Conservation (phyloP, 2,329 filamentous ascomycete species). For the Metarhizium rileyi region DNA sequence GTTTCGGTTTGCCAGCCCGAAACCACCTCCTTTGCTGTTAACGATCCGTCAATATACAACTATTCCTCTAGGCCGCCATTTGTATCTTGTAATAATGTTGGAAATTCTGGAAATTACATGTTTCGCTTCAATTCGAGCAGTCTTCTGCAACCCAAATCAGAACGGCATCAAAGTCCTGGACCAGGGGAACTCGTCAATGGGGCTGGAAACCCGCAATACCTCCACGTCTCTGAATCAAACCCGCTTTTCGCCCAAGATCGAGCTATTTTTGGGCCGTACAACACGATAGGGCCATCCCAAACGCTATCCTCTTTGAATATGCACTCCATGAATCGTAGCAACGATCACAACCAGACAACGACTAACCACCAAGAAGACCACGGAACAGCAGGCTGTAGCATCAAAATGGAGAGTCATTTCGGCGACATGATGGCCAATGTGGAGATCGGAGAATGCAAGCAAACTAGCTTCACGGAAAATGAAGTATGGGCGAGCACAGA, state of each 20-base stretch:
- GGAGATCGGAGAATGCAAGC: slow-evolving; percentile 15
- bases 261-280: slow-evolving; percentile 18
- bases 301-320: slow-evolving; percentile 19
- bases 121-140: slow-evolving; percentile 16
- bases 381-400: slow-evolving; percentile 3
- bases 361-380: slow-evolving; percentile 10
- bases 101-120: slow-evolving; percentile 15
- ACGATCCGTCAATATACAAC: slow-evolving; percentile 22
- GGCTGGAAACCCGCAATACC: slow-evolving; percentile 15
- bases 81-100: slow-evolving; percentile 14
- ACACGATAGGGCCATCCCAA: slow-evolving; percentile 12
- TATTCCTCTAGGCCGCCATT: slow-evolving; percentile 20
- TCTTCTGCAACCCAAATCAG: slow-evolving; percentile 19
- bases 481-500: slow-evolving; percentile 8
- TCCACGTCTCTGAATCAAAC: slow-evolving; percentile 20
- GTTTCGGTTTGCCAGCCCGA: slow-evolving; percentile 19
- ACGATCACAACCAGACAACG: slow-evolving; percentile 10
- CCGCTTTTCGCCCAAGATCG: slow-evolving; percentile 24
- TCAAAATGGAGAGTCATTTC: slow-evolving; percentile 18
- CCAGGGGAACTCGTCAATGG: slow-evolving; percentile 13
- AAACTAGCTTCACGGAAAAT: slow-evolving; percentile 9
- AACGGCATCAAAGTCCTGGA: slow-evolving; percentile 13
- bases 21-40: slow-evolving; percentile 16
- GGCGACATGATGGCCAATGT: slow-evolving; percentile 15
- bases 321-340: slow-evolving; percentile 18